These are phyloP conservation scores for Hydnum rufescens DNA, from an alignment of 768 basidiomycete species.

Conservation along the genomic window DNA sequence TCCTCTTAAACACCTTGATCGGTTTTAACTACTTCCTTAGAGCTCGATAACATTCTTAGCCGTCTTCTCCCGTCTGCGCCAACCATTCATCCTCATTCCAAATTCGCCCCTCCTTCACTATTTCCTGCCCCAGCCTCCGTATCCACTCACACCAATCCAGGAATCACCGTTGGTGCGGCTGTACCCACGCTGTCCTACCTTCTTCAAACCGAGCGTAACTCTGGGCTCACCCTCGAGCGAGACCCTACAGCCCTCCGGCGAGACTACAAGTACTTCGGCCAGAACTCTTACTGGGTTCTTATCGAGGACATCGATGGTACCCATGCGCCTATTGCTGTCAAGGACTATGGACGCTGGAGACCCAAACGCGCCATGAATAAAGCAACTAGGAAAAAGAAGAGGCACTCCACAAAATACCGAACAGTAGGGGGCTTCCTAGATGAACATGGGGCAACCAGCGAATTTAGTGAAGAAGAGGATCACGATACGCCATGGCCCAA, in stretches of 20 bases:
- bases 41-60: conserved; percentile 19
- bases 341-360: conserved; percentile 52
- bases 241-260: conserved; percentile 77
- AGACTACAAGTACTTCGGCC: conserved; percentile 73
- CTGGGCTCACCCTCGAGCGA: conserved; percentile 73
- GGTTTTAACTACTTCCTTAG: conserved; percentile 12
- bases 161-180: neutral
- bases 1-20: neutral
- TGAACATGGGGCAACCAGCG: neutral
- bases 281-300: conserved; percentile 57
- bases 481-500: neutral
- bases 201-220: conserved; percentile 57
- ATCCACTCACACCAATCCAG: conserved; percentile 35
- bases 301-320: conserved; percentile 80
- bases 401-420: too few species aligned
- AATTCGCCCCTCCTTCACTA: conserved; percentile 13
- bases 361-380: neutral
- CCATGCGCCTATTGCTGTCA: conserved; percentile 62
- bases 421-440: too few species aligned
- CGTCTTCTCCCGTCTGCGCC: conserved; percentile 15
- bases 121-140: conserved; percentile 20
- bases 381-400: neutral
- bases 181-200: conserved; percentile 19
- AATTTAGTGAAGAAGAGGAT: neutral
- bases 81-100: conserved; percentile 16